Evolutionary conservation across 768 basidiomycete species (phyloP).

Genomic region (Lactarius psammicola): DNA sequence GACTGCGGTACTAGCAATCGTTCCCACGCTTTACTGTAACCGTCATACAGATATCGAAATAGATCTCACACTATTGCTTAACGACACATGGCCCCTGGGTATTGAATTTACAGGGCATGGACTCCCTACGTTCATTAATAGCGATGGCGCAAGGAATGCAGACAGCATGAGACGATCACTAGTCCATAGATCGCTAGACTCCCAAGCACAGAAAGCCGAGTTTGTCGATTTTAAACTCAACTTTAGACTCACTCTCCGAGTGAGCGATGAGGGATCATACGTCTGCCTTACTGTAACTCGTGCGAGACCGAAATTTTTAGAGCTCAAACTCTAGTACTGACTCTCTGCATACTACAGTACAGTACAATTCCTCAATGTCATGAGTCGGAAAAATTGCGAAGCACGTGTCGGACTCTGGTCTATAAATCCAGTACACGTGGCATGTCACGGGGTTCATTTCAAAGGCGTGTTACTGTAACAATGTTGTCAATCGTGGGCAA

Average conservation of each 20-base stretch:
- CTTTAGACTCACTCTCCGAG: neutral
- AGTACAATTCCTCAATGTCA: neutral
- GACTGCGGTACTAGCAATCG: neutral
- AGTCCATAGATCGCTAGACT: slow-evolving; percentile 5
- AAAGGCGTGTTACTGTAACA: neutral
- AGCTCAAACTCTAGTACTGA: no score
- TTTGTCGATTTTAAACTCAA: neutral
- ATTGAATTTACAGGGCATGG: neutral
- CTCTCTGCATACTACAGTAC: neutral
- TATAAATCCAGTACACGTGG: neutral
- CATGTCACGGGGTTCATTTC: neutral
- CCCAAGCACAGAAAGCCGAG: neutral
- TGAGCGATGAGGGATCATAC: no score
- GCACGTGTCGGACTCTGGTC: neutral
- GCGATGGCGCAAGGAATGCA: neutral
- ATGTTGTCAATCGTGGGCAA: neutral
- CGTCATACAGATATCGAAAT: neutral
- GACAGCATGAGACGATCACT: neutral
- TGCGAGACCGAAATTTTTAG: neutral
- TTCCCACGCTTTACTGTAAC: neutral
- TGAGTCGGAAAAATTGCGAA: neutral
- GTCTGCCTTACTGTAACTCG: neutral
- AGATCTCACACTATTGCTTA: neutral
- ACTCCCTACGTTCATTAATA: slow-evolving; percentile 1
- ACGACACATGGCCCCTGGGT: neutral